Evolutionary conservation across 495 filamentous ascomycete species (phyloP).

Genomic region (Aspergillus saccharolyticus): DNA sequence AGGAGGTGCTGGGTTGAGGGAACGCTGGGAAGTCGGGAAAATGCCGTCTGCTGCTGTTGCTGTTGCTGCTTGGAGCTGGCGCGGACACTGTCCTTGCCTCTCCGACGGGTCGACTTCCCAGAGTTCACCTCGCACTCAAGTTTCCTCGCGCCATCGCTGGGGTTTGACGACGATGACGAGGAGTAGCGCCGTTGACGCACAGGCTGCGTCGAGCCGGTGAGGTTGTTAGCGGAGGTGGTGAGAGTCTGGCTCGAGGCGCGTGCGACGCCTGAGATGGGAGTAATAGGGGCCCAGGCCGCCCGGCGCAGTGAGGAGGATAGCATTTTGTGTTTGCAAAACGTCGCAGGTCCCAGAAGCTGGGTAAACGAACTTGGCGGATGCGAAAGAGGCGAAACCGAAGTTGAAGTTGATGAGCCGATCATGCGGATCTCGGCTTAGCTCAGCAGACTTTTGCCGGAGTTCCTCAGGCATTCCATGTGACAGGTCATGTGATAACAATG

Average conservation of each 20-base stretch:
- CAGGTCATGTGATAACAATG: constrained; percentile 8
- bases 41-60: constrained; percentile 38
- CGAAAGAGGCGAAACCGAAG: constrained; percentile 38
- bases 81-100: constrained; percentile 36
- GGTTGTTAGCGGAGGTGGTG: constrained; percentile 28
- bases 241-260: constrained; percentile 25
- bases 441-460: background rate
- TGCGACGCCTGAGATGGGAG: constrained; percentile 35
- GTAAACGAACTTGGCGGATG: constrained; percentile 25
- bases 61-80: constrained; percentile 36
- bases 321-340: constrained; percentile 29
- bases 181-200: constrained; percentile 51
- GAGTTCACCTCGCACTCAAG: constrained; percentile 40
- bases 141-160: constrained; percentile 42
- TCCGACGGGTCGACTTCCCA: constrained; percentile 31
- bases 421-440: constrained; percentile 27
- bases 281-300: constrained; percentile 40
- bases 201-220: constrained; percentile 29
- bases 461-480: constrained; percentile 14
- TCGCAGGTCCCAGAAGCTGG: constrained; percentile 24
- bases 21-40: constrained; percentile 69
- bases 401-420: constrained; percentile 29
- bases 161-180: constrained; percentile 47
- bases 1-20: constrained; percentile 77
- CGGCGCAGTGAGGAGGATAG: constrained; percentile 47